Conservation (phyloP, 2,329 filamentous ascomycete genomes). For the Setomelanomma holmii region DNA sequence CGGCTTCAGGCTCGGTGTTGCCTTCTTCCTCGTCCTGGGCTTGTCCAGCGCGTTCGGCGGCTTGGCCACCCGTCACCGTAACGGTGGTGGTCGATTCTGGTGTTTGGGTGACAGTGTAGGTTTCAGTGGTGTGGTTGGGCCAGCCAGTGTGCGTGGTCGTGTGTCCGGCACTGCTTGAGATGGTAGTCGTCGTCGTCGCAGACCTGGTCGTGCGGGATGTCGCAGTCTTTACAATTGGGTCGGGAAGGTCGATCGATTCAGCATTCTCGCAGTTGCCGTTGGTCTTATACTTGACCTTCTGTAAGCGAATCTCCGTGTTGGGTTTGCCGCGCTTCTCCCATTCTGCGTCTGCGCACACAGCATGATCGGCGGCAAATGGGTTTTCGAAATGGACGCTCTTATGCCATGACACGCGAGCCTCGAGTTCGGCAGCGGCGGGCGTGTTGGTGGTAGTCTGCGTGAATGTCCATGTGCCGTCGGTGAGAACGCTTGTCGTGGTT, state of each 20-base stretch:
- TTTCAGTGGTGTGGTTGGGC: background rate
- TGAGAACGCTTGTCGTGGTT: background rate
- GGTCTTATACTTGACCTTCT: conserved; percentile 12
- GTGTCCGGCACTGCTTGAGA: too few species aligned
- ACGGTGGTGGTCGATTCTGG: background rate
- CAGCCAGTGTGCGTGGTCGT: background rate
- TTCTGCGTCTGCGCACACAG: conserved; percentile 25
- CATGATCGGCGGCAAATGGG: conserved; percentile 11
- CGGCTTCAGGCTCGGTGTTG: too few species aligned
- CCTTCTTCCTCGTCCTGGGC: too few species aligned
- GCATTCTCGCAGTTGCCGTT: background rate
- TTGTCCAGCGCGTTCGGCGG: too few species aligned
- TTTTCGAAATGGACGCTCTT: conserved; percentile 20
- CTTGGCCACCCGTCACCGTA: too few species aligned
- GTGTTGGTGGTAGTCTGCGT: background rate
- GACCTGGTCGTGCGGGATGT: background rate
- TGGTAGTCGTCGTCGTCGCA: background rate
- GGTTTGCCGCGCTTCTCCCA: conserved; percentile 29
- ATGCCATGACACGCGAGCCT: conserved; percentile 25
- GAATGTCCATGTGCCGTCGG: background rate
- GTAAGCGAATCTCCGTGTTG: conserved; percentile 19
- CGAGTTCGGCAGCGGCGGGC: background rate
- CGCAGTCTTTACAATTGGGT: background rate
- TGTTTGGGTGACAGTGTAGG: background rate
- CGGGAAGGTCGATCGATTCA: conserved; percentile 11